A percentile compares a stretch with the other conserved stretches of the same genome.
These are phyloP conservation scores for Plasmodium gallinaceum DNA, from an alignment of 169 alveolate genomes.

Conservation along the genomic window DNA sequence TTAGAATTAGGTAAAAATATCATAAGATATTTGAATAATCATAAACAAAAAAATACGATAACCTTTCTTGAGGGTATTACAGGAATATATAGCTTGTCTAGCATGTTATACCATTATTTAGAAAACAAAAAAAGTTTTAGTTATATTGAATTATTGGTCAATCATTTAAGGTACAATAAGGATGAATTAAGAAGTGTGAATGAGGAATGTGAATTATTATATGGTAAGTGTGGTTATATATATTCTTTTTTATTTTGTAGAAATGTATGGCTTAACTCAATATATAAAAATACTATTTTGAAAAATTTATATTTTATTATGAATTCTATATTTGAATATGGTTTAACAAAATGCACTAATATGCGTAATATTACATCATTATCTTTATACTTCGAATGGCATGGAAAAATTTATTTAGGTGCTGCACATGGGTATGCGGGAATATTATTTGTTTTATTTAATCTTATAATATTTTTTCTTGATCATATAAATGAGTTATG, in stretches of 20 bases:
- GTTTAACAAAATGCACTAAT: conserved; percentile 5
- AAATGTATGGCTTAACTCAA: conserved; percentile 32
- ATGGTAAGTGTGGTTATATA: conserved; percentile 70
- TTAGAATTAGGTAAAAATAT: conserved; percentile 39
- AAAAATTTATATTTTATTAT: conserved; percentile 43
- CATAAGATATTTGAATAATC: conserved; percentile 13
- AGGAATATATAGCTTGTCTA: conserved; percentile 46
- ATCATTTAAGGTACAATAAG: conserved; percentile 19
- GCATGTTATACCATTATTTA: conserved; percentile 42
- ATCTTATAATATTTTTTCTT: conserved; percentile 32
- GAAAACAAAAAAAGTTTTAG: conserved; percentile 29
- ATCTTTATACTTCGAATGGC: conserved; percentile 60
- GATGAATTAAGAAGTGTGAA: conserved; percentile 21
- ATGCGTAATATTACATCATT: conserved; percentile 25
- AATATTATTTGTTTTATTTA: conserved; percentile 35
- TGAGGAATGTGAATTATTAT: conserved; percentile 66
- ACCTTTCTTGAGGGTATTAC: conserved; percentile 40
- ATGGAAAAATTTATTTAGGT: conserved; percentile 52
- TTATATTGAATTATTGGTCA: conserved; percentile 26
- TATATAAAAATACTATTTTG: conserved; percentile 21
- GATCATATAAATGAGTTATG: conserved; percentile 31
- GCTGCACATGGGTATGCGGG: conserved; percentile 76
- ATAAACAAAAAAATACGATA: conserved; percentile 22
- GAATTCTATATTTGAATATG: conserved; percentile 67
- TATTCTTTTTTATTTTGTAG: conserved; percentile 67